Conservation (phyloP, 495 filamentous ascomycete species). For the Podospora pseudopauciseta region DNA sequence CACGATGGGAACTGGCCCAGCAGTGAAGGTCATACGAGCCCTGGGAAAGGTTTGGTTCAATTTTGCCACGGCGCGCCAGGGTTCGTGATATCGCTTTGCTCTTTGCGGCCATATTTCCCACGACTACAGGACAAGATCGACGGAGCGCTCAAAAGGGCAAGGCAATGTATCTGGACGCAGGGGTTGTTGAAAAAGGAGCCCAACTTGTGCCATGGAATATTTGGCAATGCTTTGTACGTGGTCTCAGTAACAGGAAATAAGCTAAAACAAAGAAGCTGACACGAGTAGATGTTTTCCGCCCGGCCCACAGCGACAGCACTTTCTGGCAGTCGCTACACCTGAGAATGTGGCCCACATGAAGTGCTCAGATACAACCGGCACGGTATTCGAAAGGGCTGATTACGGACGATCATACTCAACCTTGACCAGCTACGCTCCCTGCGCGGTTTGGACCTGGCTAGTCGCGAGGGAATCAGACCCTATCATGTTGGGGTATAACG, state of each 20-base stretch:
- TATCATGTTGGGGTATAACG: conserved; percentile 28
- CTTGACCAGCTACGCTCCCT: conserved; percentile 28
- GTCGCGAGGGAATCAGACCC: conserved; percentile 20
- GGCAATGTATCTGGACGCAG: conserved; percentile 46
- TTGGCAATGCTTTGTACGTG: conserved; percentile 54
- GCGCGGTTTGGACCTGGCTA: conserved; percentile 33
- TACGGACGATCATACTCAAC: conserved; percentile 30
- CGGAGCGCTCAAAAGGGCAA: conserved; percentile 41
- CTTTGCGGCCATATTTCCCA: conserved; percentile 50
- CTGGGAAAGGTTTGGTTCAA: conserved; percentile 51
- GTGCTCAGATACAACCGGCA: conserved; percentile 32
- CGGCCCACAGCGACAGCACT: conserved; percentile 39
- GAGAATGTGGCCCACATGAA: conserved; percentile 49
- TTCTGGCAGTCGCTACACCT: conserved; percentile 50
- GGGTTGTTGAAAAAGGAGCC: conserved; percentile 61
- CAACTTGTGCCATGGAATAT: conserved; percentile 62
- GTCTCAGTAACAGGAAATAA: neutral
- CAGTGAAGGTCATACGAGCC: conserved; percentile 13
- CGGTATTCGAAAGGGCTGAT: conserved; percentile 30
- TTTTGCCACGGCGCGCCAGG: conserved; percentile 67
- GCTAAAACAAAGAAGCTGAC: conserved; percentile 6
- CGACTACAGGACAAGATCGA: conserved; percentile 45
- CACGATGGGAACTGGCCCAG: conserved; percentile 47
- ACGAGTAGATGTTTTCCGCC: conserved; percentile 27
- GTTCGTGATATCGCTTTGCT: conserved; percentile 50